phyloP scores from a whole-genome alignment of 2,329 filamentous ascomycete species.

The Cladophialophora bantiana region DNA sequence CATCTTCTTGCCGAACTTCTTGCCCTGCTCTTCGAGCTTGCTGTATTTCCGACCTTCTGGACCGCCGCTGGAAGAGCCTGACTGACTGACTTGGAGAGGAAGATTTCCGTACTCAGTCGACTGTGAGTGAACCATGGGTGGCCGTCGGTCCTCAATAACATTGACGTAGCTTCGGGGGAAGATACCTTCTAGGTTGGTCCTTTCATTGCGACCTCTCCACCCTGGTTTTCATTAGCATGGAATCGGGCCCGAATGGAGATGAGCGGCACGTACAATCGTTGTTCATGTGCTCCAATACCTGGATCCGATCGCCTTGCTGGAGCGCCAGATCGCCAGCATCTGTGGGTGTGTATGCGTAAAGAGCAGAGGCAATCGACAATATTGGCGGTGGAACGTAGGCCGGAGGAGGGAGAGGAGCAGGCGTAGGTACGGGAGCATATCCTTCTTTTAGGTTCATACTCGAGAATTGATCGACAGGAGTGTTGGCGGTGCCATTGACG shows the following conservation, averaged over 20 bases:
- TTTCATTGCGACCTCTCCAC: conserved; percentile 85
- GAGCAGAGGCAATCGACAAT: conserved; percentile 76
- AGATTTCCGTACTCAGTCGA: conserved; percentile 62
- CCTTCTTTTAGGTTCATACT: conserved; percentile 53
- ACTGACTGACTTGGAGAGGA: conserved; percentile 76
- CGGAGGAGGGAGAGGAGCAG: conserved; percentile 57
- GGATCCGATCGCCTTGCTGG: conserved; percentile 78
- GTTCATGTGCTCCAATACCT: conserved; percentile 92
- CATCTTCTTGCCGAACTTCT: conserved; percentile 96
- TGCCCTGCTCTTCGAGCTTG: conserved; percentile 78
- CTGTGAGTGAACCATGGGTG: conserved; percentile 47
- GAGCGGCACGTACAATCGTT: conserved; percentile 70
- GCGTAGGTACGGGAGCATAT: conserved; percentile 53
- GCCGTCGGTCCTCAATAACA: conserved; percentile 70
- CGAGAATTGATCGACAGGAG: conserved; percentile 50
- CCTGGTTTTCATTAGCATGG: conserved; percentile 43
- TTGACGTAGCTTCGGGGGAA: conserved; percentile 92
- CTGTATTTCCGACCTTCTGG: conserved; percentile 55
- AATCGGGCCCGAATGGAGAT: conserved; percentile 28
- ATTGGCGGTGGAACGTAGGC: conserved; percentile 61
- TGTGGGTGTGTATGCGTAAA: conserved; percentile 81
- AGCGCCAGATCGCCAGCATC: conserved; percentile 84
- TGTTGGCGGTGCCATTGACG: conserved; percentile 46
- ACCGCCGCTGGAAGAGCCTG: conserved; percentile 50
- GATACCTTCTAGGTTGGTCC: conserved; percentile 85